Evolutionary conservation across 2,329 filamentous ascomycete genomes (phyloP), one percentile per base, ranked within the genome.

Genomic region (Lomentospora prolificans): DNA sequence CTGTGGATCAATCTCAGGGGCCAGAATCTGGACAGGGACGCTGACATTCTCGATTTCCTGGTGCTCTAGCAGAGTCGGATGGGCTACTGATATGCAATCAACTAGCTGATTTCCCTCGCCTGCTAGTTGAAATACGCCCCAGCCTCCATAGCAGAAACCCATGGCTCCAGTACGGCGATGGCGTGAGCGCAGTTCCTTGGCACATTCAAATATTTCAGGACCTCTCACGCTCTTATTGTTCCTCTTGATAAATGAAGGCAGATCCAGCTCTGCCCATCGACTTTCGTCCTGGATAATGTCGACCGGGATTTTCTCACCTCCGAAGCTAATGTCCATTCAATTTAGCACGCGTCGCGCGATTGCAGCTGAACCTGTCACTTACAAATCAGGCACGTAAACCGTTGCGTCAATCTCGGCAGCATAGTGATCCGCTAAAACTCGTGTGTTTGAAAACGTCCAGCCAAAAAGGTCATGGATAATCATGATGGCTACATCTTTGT

Each of bases 91-190:
- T 36, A 78, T 67, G 59, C 67, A 72, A 57, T 79, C 75, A 4
- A 79, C 70, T 2, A 79, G 63, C 2, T 62, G 59, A n/a, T 67
- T 58, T 57, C 72, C 70, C 8, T 55, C 57, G 1, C 70, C 67
- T 0, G 68, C 77, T 0, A 80, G 70, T 1, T 72, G 70, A 56
- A 78, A 72, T 3, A 66, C 67, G 0, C 72, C 77, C 78, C 77
- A 80, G 4, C 75, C 75, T 12, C 77, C 76, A 55, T 70, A 79
- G 64, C 77, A 79, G 60, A 69, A 79, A 2, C 76, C 77, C 2
- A 76, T 64, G 0, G 73, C 75, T 3, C 65, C 76, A 9, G 77
- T 58, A 33, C 65, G 69, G 4, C 60, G 59, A 60, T 71, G 65
- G 54, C 65, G 61, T 8, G 64, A 59, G 3, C 67, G 63, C 50